Percentiles rank a stretch among this genome's conserved stretches.
Conservation (phyloP, 352 stramenopile genomes). For the Stramenopiles sp. region DNA sequence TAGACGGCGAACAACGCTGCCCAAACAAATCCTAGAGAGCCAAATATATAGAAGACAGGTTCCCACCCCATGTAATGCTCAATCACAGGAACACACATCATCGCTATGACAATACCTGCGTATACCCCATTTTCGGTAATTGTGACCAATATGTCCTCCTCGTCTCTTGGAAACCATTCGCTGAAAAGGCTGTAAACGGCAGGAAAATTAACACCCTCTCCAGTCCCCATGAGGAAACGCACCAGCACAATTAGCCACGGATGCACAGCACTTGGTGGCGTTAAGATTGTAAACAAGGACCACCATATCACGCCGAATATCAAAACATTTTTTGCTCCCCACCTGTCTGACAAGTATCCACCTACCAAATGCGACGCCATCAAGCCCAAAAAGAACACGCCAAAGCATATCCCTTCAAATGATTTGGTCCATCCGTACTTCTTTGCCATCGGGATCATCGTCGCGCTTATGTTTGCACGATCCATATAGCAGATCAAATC, state of each 20-base stretch:
- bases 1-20: background rate
- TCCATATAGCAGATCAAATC: background rate
- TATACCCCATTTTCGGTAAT: background rate
- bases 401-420: background rate
- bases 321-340: background rate
- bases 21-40: background rate
- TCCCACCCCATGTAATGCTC: background rate
- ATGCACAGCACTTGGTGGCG: background rate
- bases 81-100: background rate
- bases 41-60: background rate
- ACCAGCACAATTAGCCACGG: background rate
- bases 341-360: background rate
- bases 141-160: background rate
- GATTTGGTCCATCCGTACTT: background rate
- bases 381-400: background rate
- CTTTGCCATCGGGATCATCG: background rate
- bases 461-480: background rate
- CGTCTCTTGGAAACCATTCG: background rate
- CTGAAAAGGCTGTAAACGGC: background rate
- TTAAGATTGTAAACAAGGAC: background rate
- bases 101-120: background rate
- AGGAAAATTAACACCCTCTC: background rate
- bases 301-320: background rate
- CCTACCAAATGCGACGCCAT: background rate
- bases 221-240: background rate